Conservation (phyloP, 257 asterid genomes). For the Hygrophila difformis region DNA sequence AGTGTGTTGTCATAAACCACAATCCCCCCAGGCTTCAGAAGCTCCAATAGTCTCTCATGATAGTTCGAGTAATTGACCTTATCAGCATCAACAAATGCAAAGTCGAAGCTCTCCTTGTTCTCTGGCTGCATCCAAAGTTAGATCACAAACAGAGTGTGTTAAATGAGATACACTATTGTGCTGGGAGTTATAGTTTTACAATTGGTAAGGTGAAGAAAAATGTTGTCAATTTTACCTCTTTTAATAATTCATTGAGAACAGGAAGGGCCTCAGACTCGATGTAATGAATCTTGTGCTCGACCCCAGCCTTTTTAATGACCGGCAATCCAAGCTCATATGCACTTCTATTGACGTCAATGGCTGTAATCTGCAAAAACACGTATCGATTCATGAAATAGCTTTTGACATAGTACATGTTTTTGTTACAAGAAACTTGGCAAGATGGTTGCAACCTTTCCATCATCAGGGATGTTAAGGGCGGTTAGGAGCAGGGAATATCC, state of each 20-base stretch:
- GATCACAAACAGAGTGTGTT: neutral
- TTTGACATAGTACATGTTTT: neutral
- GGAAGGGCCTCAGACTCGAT: constrained; percentile 46
- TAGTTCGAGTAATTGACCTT: constrained; percentile 29
- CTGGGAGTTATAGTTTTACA: neutral
- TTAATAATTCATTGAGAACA: constrained; percentile 31
- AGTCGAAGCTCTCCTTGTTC: constrained; percentile 30
- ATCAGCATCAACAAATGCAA: constrained; percentile 57
- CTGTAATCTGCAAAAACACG: constrained; percentile 32
- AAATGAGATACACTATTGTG: neutral
- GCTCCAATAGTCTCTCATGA: constrained; percentile 38
- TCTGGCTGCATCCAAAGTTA: constrained; percentile 18
- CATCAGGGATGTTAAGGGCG: constrained; percentile 49
- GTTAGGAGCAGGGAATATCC: constrained; percentile 56
- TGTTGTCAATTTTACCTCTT: constrained; percentile 24
- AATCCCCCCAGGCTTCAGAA: constrained; percentile 41
- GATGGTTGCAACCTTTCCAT: constrained; percentile 34
- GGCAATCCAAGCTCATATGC: constrained; percentile 44
- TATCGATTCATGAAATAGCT: neutral
- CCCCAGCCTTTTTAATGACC: constrained; percentile 36
- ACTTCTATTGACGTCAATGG: constrained; percentile 35
- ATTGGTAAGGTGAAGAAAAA: neutral
- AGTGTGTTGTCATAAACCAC: constrained; percentile 51
- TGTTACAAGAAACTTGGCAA: neutral
- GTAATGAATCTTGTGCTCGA: constrained; percentile 42